These are phyloP conservation scores for Myriangium duriaei DNA, from an alignment of 2,329 filamentous ascomycete genomes.

Conservation along the genomic window DNA sequence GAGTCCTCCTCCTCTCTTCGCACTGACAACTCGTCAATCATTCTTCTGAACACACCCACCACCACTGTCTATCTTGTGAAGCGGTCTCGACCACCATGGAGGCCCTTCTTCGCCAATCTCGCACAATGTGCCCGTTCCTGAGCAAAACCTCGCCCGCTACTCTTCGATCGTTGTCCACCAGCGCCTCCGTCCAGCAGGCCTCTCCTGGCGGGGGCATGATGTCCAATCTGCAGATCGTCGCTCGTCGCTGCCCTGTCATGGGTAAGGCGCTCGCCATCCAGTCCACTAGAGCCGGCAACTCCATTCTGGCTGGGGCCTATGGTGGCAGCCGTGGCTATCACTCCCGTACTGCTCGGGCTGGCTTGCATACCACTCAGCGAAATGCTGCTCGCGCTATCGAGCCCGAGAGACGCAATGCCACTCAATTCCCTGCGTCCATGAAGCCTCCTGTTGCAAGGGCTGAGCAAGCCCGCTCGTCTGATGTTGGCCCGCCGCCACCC, in stretches of 20 bases:
- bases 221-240: conserved; percentile 90
- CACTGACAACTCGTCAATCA: no score
- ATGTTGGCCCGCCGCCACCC: conserved; percentile 30
- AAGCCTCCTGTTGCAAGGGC: conserved; percentile 3
- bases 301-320: conserved; percentile 35
- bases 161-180: conserved; percentile 72
- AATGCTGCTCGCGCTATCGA: conserved; percentile 71
- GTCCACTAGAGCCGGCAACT: conserved; percentile 38
- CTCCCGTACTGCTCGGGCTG: conserved; percentile 48
- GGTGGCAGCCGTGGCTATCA: conserved; percentile 38
- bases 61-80: no score
- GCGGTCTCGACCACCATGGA: conserved; percentile 66
- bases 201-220: conserved; percentile 82
- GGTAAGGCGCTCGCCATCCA: conserved; percentile 92
- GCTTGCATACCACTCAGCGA: conserved; percentile 66
- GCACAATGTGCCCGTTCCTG: conserved; percentile 93
- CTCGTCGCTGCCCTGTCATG: conserved; percentile 95
- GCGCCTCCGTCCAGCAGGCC: conserved; percentile 41
- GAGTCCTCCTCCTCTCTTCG: no score
- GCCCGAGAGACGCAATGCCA: conserved; percentile 33
- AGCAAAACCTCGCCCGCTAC: conserved; percentile 87
- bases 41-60: no score
- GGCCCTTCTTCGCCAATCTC: conserved; percentile 84
- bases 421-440: conserved; percentile 7
- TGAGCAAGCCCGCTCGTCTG: neutral